Evolutionary conservation across 305 asterid species (phyloP).

Genomic region (Solanum hybrid): DNA sequence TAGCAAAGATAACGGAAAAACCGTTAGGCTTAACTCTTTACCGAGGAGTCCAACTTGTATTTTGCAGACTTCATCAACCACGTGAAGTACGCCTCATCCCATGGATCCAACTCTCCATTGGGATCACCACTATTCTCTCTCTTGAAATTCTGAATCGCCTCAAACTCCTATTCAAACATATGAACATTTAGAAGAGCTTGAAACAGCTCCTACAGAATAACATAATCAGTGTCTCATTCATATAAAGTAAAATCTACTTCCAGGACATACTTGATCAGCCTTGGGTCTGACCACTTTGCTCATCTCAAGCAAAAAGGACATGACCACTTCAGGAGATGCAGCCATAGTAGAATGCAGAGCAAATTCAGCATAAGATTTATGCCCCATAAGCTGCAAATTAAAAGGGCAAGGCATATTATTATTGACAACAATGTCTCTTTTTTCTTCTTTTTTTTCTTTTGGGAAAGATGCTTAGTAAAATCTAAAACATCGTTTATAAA

Average conservation of each 20-base stretch:
- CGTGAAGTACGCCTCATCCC: slow-evolving; percentile 92
- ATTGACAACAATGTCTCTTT: background rate
- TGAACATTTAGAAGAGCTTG: slow-evolving; percentile 7
- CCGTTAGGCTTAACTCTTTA: slow-evolving; percentile 13
- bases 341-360: slow-evolving; percentile 79
- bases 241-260: slow-evolving; percentile 7
- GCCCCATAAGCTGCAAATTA: slow-evolving; percentile 67
- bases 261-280: slow-evolving; percentile 71
- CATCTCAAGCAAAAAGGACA: slow-evolving; percentile 75
- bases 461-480: background rate
- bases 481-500: background rate
- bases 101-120: slow-evolving; percentile 69
- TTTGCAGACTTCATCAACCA: slow-evolving; percentile 69
- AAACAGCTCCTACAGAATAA: slow-evolving; percentile 3
- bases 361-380: slow-evolving; percentile 68
- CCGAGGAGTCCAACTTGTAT: slow-evolving; percentile 70
- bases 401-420: background rate
- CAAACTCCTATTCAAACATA: slow-evolving; percentile 54
- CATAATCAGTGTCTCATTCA: background rate
- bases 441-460: background rate
- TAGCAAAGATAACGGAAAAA: slow-evolving; percentile 1
- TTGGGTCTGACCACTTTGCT: slow-evolving; percentile 72
- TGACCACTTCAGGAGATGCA: slow-evolving; percentile 78
- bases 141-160: slow-evolving; percentile 60
- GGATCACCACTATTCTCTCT: slow-evolving; percentile 32